These are phyloP conservation scores for Andrographis paniculata DNA, from an alignment of 305 asterid genomes.

Conservation along the genomic window DNA sequence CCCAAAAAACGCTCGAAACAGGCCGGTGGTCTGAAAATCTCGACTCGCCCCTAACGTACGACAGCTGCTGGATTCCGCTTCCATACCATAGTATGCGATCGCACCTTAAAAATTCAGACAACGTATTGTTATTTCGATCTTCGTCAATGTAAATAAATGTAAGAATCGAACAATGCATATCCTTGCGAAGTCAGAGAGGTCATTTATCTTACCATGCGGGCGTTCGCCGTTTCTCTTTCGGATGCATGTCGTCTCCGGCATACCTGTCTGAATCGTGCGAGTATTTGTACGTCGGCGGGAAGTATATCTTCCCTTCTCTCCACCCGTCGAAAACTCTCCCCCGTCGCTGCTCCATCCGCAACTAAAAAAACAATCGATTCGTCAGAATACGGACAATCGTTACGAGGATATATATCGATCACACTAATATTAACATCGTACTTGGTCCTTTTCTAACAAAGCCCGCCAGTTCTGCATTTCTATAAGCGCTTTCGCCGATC, in stretches of 20 bases:
- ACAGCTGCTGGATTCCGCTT: slow-evolving; percentile 83
- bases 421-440: slow-evolving; percentile 21
- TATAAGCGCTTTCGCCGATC: slow-evolving; percentile 90
- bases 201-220: slow-evolving; percentile 99
- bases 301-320: slow-evolving; percentile 97
- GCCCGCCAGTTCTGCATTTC: slow-evolving; percentile 99
- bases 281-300: slow-evolving; percentile 97
- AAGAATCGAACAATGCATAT: neutral
- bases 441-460: slow-evolving; percentile 89
- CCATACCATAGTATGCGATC: slow-evolving; percentile 95
- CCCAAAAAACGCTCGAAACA: slow-evolving; percentile 89
- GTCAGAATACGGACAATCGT: neutral
- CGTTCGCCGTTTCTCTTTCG: slow-evolving; percentile 90
- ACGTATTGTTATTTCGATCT: neutral
- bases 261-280: slow-evolving; percentile 94
- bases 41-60: slow-evolving; percentile 84
- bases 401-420: too few relatives aligned
- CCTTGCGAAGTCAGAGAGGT: neutral
- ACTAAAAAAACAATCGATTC: slow-evolving; percentile 22
- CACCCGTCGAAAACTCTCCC: slow-evolving; percentile 96
- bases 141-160: neutral
- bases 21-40: slow-evolving; percentile 96
- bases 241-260: too few relatives aligned
- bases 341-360: slow-evolving; percentile 76
- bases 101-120: slow-evolving; percentile 50